These are phyloP conservation scores for Saturnispora halmiae DNA, from an alignment of 805 yeast species.

Conservation along the genomic window DNA sequence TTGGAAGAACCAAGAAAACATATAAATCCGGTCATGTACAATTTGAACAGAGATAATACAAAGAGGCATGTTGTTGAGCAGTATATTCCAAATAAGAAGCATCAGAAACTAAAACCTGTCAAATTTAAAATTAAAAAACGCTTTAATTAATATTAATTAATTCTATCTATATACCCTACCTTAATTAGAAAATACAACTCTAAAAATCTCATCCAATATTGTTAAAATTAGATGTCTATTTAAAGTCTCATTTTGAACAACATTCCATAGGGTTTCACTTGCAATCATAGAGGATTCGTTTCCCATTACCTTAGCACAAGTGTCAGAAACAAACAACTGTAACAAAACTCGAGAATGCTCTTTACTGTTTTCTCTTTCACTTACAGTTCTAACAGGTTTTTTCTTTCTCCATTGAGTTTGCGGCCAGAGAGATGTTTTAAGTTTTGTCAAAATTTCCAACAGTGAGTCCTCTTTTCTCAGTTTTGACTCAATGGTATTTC, in stretches of 20 bases:
- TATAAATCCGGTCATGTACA: neutral
- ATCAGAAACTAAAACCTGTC: neutral
- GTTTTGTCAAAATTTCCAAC: conserved; percentile 28
- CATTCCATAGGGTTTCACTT: conserved; percentile 45
- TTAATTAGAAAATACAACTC: conserved; percentile 32
- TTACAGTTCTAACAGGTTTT: conserved; percentile 35
- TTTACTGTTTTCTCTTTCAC: conserved; percentile 44
- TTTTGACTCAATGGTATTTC: conserved; percentile 33
- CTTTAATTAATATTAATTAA: no score
- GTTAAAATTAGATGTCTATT: conserved; percentile 56
- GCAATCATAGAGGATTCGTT: conserved; percentile 54
- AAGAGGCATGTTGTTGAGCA: neutral
- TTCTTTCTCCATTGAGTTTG: conserved; percentile 41
- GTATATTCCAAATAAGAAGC: neutral
- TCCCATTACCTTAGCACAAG: conserved; percentile 70
- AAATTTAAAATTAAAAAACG: neutral
- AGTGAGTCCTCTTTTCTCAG: conserved; percentile 39
- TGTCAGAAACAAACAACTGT: conserved; percentile 49
- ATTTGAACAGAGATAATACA: neutral
- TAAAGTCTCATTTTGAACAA: conserved; percentile 66
- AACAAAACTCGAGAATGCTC: conserved; percentile 51
- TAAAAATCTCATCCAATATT: conserved; percentile 48
- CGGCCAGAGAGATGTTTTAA: conserved; percentile 38
- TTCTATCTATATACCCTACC: neutral
- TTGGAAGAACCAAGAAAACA: neutral